A percentile compares a stretch with the other conserved stretches of the same genome.
These are phyloP conservation scores for Penicillium digitatum DNA, from an alignment of 2,329 filamentous ascomycete species.

Conservation along the genomic window DNA sequence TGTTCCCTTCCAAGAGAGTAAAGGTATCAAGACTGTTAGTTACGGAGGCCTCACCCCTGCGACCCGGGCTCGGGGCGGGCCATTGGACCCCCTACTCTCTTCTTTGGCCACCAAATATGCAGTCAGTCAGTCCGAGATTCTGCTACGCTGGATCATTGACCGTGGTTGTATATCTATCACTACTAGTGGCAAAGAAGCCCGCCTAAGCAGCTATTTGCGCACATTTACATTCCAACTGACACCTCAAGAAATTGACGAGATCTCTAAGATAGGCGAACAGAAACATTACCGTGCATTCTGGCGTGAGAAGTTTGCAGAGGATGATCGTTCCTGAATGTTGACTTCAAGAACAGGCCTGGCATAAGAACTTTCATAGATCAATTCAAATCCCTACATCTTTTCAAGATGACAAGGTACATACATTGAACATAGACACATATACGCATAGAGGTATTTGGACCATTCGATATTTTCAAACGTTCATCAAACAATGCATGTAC, in stretches of 20 bases:
- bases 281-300: constrained; percentile 54
- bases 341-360: background rate
- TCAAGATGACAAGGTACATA: background rate
- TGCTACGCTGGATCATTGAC: constrained; percentile 59
- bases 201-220: constrained; percentile 56
- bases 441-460: background rate
- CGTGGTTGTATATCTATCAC: constrained; percentile 58
- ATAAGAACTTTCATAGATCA: background rate
- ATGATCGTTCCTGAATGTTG: constrained; percentile 38
- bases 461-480: background rate
- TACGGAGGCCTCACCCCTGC: constrained; percentile 48
- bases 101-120: constrained; percentile 58
- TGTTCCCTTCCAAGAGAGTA: constrained; percentile 38
- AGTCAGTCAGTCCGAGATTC: constrained; percentile 55
- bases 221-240: constrained; percentile 56
- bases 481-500: background rate
- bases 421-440: background rate
- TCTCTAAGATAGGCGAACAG: constrained; percentile 47
- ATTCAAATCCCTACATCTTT: background rate
- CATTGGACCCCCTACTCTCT: constrained; percentile 51
- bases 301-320: constrained; percentile 46
- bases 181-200: constrained; percentile 58
- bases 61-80: constrained; percentile 54
- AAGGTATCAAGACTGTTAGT: constrained; percentile 42
- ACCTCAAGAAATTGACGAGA: constrained; percentile 54